Evolutionary conservation across 225 moss, liverwort and hornwort species (phyloP), one percentile per base, ranked within the genome.

Genomic region (Bryum argenteum): DNA sequence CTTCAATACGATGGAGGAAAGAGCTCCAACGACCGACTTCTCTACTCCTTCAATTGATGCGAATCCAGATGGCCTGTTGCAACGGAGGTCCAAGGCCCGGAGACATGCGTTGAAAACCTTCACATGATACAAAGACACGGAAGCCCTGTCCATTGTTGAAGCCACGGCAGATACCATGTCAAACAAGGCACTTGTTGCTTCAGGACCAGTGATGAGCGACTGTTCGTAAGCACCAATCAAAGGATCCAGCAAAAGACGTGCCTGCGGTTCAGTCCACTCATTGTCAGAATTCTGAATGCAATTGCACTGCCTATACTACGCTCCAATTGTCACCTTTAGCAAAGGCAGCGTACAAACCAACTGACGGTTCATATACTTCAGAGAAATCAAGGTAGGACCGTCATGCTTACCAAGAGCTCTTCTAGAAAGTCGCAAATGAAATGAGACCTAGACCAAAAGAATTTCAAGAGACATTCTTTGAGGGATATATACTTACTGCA

Each of bases 191-290:
- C 79, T 83, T 1, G 79, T 79, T 44, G 94, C 79, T 69, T 85
- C 87, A 37, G 73, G 87, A 53, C 91, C 92, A 41, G 84, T 62
- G 63, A 75, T 82, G 21, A 94, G 61, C 15, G 94, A 92, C 68
- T 75, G 85, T 12, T 83, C 84, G 26, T 92, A 98, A 45, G 84
- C 66, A 75, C 69, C 83, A 69, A 94, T 78, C 74, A 98, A 70
- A 53, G 98, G 94, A 48, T 89, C 92, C 75, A 98, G 67, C 23
- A 98, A 72, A 48, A 98, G 89, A 75, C 98, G 92, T 52, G 88
- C 89, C 97, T 97, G 94, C 75, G 80, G 57, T 42, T 55, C 58
- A 65, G 40, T 50, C n/a, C 5, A 77, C 15, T 20, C 9, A 61
- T 53, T 65, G 56, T 77, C 40, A 77, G 42, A 13, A 47, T 48